phyloP scores from a whole-genome alignment of 2,329 filamentous ascomycete species.

The Talaromyces pinophilus region DNA sequence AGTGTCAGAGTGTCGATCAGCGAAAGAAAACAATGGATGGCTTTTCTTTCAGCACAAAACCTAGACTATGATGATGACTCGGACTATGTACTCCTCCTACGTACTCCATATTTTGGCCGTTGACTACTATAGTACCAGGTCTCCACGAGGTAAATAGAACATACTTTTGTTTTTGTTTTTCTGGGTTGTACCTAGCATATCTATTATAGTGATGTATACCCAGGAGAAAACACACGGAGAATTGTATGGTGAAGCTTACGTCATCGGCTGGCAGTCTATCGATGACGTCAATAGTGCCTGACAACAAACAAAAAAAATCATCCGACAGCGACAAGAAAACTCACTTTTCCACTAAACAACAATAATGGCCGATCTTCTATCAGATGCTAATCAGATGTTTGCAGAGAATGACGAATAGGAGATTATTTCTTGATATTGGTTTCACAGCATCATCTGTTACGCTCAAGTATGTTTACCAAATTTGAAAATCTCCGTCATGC shows the following conservation, averaged over 20 bases:
- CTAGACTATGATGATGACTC: background rate
- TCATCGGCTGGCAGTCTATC: background rate
- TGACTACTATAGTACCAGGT: background rate
- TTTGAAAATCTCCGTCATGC: background rate
- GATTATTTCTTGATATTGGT: background rate
- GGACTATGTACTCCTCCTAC: background rate
- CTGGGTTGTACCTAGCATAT: background rate
- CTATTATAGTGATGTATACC: background rate
- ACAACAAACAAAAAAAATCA: slow-evolving; percentile 3
- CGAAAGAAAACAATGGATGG: background rate
- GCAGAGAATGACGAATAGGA: background rate
- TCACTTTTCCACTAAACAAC: background rate
- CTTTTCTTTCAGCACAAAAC: background rate
- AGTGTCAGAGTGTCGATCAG: background rate
- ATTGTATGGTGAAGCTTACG: background rate
- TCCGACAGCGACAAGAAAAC: background rate
- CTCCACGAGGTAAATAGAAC: slow-evolving; percentile 6
- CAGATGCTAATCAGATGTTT: background rate
- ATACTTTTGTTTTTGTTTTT: background rate
- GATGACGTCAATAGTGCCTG: slow-evolving; percentile 15
- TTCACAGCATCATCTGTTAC: background rate
- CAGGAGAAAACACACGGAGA: background rate
- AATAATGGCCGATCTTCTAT: background rate
- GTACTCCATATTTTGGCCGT: slow-evolving; percentile 5
- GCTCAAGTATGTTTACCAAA: background rate